phyloP scores from a whole-genome alignment of 2,329 filamentous ascomycete genomes.

The Penicillium sp. region DNA sequence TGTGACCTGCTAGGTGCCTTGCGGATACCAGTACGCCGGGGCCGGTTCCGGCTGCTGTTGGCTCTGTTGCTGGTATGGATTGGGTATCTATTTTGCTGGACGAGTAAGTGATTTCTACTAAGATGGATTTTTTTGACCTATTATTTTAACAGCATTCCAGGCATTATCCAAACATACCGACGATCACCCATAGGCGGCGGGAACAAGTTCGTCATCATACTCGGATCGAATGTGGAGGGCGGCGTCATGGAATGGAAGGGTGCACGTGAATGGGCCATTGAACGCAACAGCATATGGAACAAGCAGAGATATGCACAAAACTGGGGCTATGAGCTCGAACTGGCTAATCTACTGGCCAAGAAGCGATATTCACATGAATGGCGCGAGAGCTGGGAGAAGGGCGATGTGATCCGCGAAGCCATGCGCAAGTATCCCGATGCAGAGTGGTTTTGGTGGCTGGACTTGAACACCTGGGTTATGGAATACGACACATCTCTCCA shows the following conservation, averaged over 20 bases:
- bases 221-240: conserved; percentile 90
- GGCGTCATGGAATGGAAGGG: conserved; percentile 99
- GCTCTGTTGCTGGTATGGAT: conserved; percentile 60
- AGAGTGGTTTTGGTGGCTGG: conserved; percentile 99
- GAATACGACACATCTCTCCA: conserved; percentile 89
- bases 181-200: conserved; percentile 76
- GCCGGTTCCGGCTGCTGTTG: conserved; percentile 64
- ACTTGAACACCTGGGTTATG: conserved; percentile 98
- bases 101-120: conserved; percentile 58
- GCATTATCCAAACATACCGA: conserved; percentile 63
- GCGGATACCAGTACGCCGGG: conserved; percentile 60
- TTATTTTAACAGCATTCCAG: conserved; percentile 45
- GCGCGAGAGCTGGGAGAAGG: conserved; percentile 99
- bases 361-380: conserved; percentile 98
- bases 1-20: conserved; percentile 30
- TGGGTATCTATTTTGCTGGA: conserved; percentile 67
- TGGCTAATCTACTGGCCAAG: conserved; percentile 98
- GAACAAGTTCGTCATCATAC: conserved; percentile 86
- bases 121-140: conserved; percentile 5
- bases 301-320: conserved; percentile 82
- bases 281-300: conserved; percentile 92
- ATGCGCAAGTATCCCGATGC: conserved; percentile 93
- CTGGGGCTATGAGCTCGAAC: conserved; percentile 95
- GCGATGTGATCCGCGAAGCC: conserved; percentile 83
- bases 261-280: conserved; percentile 94